These are phyloP conservation scores for Quercus variabilis DNA, from an alignment of 306 rosid genomes.

Conservation along the genomic window DNA sequence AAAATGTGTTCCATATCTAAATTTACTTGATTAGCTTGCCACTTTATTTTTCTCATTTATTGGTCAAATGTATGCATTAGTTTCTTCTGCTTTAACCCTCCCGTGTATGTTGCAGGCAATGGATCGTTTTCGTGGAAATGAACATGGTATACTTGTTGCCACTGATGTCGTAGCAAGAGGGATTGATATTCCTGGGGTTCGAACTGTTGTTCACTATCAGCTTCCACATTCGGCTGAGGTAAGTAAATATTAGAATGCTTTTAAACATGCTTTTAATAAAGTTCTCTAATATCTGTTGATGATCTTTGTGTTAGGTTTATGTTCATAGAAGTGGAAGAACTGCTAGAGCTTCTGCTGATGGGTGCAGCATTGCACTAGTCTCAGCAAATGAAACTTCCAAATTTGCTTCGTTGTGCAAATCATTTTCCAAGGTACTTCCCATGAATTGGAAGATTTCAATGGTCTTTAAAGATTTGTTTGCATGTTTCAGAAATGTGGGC, in stretches of 20 bases:
- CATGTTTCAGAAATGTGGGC: neutral
- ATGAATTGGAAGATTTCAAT: neutral
- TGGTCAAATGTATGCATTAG: neutral
- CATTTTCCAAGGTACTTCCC: constrained; percentile 77
- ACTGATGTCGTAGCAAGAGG: constrained; percentile 97
- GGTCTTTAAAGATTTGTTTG: constrained; percentile 5
- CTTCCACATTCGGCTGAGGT: constrained; percentile 99
- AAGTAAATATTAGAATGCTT: constrained; percentile 24
- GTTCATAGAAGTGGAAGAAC: constrained; percentile 99
- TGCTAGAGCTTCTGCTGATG: constrained; percentile 96
- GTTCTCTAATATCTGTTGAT: constrained; percentile 5
- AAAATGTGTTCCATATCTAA: neutral
- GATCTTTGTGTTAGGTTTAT: constrained; percentile 59
- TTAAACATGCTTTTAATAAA: constrained; percentile 1
- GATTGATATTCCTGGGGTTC: constrained; percentile 86
- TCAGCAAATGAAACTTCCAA: constrained; percentile 78
- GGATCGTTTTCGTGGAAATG: constrained; percentile 75
- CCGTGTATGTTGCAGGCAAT: constrained; percentile 55
- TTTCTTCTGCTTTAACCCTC: neutral
- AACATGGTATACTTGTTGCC: constrained; percentile 80
- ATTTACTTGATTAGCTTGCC: neutral
- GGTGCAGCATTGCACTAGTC: constrained; percentile 91
- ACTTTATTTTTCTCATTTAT: neutral
- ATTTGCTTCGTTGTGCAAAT: constrained; percentile 83
- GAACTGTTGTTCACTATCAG: constrained; percentile 96